phyloP scores from a whole-genome alignment of 805 yeast species.

The Lipomyces orientalis region DNA sequence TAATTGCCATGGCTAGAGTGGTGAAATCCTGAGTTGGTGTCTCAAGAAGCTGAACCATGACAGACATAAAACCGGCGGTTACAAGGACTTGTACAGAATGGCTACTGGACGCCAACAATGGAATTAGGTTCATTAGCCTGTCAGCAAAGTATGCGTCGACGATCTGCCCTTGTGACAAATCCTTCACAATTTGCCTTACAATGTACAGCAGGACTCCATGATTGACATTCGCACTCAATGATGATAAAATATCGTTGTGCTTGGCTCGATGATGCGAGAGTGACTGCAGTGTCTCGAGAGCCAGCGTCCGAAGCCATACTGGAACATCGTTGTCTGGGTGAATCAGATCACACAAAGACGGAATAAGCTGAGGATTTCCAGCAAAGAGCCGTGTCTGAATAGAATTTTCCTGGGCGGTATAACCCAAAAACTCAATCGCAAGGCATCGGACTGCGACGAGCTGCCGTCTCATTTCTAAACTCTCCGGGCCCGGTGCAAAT shows the following conservation, averaged over 20 bases:
- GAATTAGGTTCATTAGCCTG: constrained; percentile 64
- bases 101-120: constrained; percentile 61
- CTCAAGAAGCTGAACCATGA: constrained; percentile 65
- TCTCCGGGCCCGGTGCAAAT: constrained; percentile 63
- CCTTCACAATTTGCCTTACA: constrained; percentile 64
- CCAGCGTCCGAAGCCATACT: constrained; percentile 59
- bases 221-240: constrained; percentile 82
- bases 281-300: constrained; percentile 70
- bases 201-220: constrained; percentile 83
- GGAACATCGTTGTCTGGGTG: constrained; percentile 67
- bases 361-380: constrained; percentile 71
- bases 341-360: constrained; percentile 72
- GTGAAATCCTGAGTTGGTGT: constrained; percentile 55
- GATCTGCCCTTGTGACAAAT: constrained; percentile 51
- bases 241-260: constrained; percentile 76
- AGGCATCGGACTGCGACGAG: constrained; percentile 68
- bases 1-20: constrained; percentile 67
- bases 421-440: constrained; percentile 68
- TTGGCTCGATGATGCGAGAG: constrained; percentile 70
- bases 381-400: constrained; percentile 72
- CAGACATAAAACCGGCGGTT: constrained; percentile 75
- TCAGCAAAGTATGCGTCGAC: constrained; percentile 56
- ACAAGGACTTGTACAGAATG: constrained; percentile 54
- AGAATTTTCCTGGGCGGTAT: constrained; percentile 61
- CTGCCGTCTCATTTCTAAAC: constrained; percentile 60